Conservation (phyloP, 192 early-diverging fungal species). For the Irineochytrium annulatum region DNA sequence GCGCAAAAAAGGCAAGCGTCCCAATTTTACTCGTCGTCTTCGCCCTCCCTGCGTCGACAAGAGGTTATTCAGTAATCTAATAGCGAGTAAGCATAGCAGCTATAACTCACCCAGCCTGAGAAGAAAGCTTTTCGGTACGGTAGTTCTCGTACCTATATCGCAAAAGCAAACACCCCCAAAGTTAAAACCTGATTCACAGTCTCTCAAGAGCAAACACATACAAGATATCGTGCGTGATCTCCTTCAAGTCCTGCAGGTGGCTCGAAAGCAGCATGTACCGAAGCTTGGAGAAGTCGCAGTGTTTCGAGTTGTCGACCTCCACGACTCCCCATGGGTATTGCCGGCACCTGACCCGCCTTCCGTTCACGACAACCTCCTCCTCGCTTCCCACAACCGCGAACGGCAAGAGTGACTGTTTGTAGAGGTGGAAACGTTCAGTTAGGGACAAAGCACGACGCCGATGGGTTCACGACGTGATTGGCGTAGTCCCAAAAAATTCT, state of each 20-base stretch:
- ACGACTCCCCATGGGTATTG: conserved; percentile 64
- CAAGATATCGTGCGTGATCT: conserved; percentile 62
- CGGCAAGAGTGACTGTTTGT: conserved; percentile 51
- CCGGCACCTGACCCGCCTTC: conserved; percentile 53
- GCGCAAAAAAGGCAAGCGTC: too few species aligned
- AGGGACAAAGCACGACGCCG: neutral
- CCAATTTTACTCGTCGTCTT: too few species aligned
- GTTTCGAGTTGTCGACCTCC: conserved; percentile 57
- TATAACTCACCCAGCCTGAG: conserved; percentile 29
- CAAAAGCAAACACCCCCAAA: neutral
- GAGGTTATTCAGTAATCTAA: too few species aligned
- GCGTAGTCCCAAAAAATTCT: too few species aligned
- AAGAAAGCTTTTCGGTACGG: conserved; percentile 52
- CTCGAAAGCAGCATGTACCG: conserved; percentile 64
- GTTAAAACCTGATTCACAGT: too few species aligned
- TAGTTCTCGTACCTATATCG: conserved; percentile 39
- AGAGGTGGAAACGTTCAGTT: too few species aligned
- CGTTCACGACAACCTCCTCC: conserved; percentile 52
- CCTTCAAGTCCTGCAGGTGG: conserved; percentile 69
- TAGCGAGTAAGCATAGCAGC: too few species aligned
- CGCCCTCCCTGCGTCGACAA: too few species aligned
- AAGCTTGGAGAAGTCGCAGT: conserved; percentile 64
- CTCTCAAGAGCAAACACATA: too few species aligned
- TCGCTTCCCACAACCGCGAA: conserved; percentile 60
- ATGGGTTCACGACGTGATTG: neutral